Conservation (phyloP, 1,284 basidiomycete genomes). For the Pisolithus thermaeus region DNA sequence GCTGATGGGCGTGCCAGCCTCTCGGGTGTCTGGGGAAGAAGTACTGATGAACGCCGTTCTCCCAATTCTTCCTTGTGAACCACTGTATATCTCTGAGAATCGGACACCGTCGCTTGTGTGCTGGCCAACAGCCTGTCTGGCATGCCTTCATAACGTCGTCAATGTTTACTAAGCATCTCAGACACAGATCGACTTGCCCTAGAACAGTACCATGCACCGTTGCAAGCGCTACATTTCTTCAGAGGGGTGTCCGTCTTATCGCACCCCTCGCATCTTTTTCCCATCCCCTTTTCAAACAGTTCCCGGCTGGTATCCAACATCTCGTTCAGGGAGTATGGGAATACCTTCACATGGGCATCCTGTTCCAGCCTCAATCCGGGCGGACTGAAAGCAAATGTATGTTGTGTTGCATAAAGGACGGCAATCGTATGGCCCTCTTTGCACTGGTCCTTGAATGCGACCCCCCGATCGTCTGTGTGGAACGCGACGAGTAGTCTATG, state of each 20-base stretch:
- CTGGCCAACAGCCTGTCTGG: conserved; percentile 18
- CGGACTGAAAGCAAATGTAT: conserved; percentile 26
- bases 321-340: conserved; percentile 22
- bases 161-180: conserved; percentile 1
- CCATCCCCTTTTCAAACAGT: conserved; percentile 17
- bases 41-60: conserved; percentile 11
- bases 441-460: conserved; percentile 18
- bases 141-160: conserved; percentile 15
- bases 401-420: conserved; percentile 26
- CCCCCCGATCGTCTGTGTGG: conserved; percentile 28
- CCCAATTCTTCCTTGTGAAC: conserved; percentile 26
- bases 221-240: conserved; percentile 26
- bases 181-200: conserved; percentile 15
- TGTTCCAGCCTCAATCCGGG: conserved; percentile 26
- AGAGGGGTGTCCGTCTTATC: conserved; percentile 13
- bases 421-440: conserved; percentile 26
- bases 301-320: conserved; percentile 23
- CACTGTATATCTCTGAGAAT: conserved; percentile 25
- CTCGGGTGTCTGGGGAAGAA: conserved; percentile 14
- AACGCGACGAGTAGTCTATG: conserved; percentile 23
- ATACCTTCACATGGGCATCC: conserved; percentile 19
- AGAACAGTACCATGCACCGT: conserved; percentile 26
- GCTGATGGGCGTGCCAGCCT: conserved; percentile 10
- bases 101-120: conserved; percentile 19
- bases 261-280: conserved; percentile 19